phyloP scores from a whole-genome alignment of 192 early-diverging fungal genomes.

The Backusella westeae region DNA sequence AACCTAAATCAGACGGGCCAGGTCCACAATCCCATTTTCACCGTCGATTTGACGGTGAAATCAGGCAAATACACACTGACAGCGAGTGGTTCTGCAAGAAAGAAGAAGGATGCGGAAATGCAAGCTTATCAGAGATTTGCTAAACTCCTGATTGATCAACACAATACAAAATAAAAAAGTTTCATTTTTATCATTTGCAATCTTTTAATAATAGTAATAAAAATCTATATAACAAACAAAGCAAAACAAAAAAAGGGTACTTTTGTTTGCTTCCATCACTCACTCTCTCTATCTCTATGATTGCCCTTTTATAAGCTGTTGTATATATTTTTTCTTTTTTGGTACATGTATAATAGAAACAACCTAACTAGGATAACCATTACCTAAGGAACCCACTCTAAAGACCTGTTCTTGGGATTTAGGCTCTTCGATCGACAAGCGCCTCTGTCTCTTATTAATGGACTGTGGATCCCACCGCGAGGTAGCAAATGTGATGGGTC shows the following conservation, averaged over 20 bases:
- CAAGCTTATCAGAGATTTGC: background rate
- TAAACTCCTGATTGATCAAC: background rate
- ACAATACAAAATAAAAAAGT: too few relatives aligned
- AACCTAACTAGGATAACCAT: background rate
- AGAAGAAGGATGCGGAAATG: background rate
- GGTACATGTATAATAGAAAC: too few relatives aligned
- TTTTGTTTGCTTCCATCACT: too few relatives aligned
- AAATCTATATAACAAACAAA: background rate
- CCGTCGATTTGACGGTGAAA: background rate
- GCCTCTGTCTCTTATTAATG: slow-evolving; percentile 18
- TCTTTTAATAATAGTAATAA: background rate
- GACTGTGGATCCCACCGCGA: slow-evolving; percentile 12
- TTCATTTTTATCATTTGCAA: background rate
- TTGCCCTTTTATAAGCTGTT: too few relatives aligned
- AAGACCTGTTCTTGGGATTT: slow-evolving; percentile 10
- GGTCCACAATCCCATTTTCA: background rate
- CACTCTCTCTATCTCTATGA: too few relatives aligned
- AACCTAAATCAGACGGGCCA: background rate
- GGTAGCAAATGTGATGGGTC: slow-evolving; percentile 20
- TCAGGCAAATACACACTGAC: background rate
- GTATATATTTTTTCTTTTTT: too few relatives aligned
- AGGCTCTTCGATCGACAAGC: slow-evolving; percentile 4
- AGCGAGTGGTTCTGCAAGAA: background rate
- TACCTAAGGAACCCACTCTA: slow-evolving; percentile 8
- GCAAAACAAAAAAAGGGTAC: background rate